phyloP scores from a whole-genome alignment of 2,329 filamentous ascomycete species.

The Helotiales sp. region DNA sequence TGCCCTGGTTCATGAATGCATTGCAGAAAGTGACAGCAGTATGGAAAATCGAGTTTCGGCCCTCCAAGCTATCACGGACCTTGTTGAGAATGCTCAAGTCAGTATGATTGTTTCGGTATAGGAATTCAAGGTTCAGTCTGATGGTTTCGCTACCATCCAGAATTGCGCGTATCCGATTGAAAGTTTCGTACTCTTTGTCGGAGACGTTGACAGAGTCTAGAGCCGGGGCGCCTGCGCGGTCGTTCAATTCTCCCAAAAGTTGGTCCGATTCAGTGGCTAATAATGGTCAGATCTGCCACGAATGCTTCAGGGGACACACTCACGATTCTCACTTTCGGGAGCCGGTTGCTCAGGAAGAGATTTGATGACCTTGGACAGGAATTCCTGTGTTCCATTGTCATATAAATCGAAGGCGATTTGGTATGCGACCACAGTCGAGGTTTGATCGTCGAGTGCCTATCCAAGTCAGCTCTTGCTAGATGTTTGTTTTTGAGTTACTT shows the following conservation, averaged over 20 bases:
- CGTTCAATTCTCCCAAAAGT: conserved; percentile 58
- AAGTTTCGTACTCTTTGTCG: conserved; percentile 60
- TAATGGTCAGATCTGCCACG: conserved; percentile 11
- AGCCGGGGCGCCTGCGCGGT: conserved; percentile 43
- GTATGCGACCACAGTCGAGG: conserved; percentile 85
- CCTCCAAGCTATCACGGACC: conserved; percentile 92
- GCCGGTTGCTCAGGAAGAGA: conserved; percentile 66
- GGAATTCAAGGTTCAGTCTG: conserved; percentile 92
- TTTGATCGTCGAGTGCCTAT: conserved; percentile 70
- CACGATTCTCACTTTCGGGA: conserved; percentile 51
- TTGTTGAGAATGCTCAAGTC: conserved; percentile 94
- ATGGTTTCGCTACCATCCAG: conserved; percentile 93
- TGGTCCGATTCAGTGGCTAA: conserved; percentile 54
- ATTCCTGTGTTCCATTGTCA: conserved; percentile 98
- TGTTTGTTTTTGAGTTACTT: neutral
- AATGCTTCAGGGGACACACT: conserved; percentile 1
- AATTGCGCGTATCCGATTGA: conserved; percentile 67
- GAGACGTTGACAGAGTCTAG: conserved; percentile 43
- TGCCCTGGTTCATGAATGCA: conserved; percentile 99
- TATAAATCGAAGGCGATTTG: conserved; percentile 98
- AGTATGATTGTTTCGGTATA: conserved; percentile 93
- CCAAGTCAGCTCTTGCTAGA: neutral
- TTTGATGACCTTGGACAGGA: conserved; percentile 85
- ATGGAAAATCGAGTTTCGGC: conserved; percentile 97
- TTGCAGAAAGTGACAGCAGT: conserved; percentile 97